Base-by-base conservation (phyloP, 2,329 filamentous ascomycete genomes). In the Alternaria dauci region DNA sequence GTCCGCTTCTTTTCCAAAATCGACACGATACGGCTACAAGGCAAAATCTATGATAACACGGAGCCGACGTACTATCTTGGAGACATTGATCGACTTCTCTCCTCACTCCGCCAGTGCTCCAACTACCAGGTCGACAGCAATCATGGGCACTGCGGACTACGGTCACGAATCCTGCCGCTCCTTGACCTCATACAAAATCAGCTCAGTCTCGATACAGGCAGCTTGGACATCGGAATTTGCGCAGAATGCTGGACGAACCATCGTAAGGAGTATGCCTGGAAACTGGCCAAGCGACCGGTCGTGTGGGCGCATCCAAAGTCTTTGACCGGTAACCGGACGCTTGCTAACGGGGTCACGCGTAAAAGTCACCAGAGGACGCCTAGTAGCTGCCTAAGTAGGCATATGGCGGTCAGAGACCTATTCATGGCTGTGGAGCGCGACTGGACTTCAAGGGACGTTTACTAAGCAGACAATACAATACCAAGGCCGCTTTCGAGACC, bases 101-200 rank as follows among this genome's bases (percentile, higher is more conserved):
- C 85, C 9, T 82, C 83, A 0, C 79, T 93, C 23, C 84, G 87
- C 38, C 88, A 92, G 76, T 88, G 86, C 51, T 88, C 91, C 1
- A 85, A 83, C 56, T 93, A 93, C 72, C 91, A 93, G 75, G 85
- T 93, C 60, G 90, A 94, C 76, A 85, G 85, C 65, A 83, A 92
- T 71, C 91, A 94, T 75, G 83, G 84, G 1, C 90, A 93, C 75
- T 94, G 91, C 71, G 91, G 91, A 1, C 81, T 92, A 38, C 82
- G 90, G 44, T 87, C 86, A 3, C 83, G 88, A 18, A 76, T 93
- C 4, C 79, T 91, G 39, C 89, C 90, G 8, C 83, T 91, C 4
- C 76, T 93, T 16, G 88, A 91, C 55, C 85, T 88, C 54, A 78
- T 93, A 30, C 83, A 87, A 58, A 76, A 78, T 26, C 74, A 75